These are phyloP conservation scores for Skeletonema costatum DNA, from an alignment of 108 stramenopile genomes.

Conservation along the genomic window DNA sequence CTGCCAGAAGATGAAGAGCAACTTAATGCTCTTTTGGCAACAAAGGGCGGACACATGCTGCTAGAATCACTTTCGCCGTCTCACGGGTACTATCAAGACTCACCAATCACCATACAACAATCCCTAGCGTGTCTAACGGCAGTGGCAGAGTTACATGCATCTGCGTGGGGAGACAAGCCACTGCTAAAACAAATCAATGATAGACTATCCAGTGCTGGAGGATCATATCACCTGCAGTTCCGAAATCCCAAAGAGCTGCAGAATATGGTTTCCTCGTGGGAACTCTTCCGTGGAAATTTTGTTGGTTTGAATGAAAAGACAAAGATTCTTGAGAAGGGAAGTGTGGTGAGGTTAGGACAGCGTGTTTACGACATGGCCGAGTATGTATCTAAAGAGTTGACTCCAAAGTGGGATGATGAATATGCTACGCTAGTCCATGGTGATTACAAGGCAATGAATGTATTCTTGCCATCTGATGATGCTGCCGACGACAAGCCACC, in stretches of 20 bases:
- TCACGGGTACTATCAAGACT: slow-evolving; percentile 64
- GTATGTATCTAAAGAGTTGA: slow-evolving; percentile 60
- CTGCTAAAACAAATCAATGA: slow-evolving; percentile 46
- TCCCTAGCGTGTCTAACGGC: slow-evolving; percentile 54
- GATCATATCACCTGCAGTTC: slow-evolving; percentile 68
- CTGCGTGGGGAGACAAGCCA: slow-evolving; percentile 61
- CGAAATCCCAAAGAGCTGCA: slow-evolving; percentile 74
- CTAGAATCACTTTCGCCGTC: slow-evolving; percentile 31
- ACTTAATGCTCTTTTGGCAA: not conserved
- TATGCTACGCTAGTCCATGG: slow-evolving; percentile 79
- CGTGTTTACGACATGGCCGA: slow-evolving; percentile 62
- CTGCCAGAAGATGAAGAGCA: not conserved
- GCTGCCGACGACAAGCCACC: not conserved
- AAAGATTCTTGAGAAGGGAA: slow-evolving; percentile 17
- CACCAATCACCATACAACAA: slow-evolving; percentile 59
- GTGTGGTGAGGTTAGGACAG: slow-evolving; percentile 49
- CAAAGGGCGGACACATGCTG: slow-evolving; percentile 34
- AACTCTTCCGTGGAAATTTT: slow-evolving; percentile 53
- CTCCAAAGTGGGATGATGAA: slow-evolving; percentile 55
- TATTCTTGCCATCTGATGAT: slow-evolving; percentile 54
- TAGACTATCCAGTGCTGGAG: slow-evolving; percentile 53
- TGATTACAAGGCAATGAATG: slow-evolving; percentile 85
- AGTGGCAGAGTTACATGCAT: slow-evolving; percentile 71
- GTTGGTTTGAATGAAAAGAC: slow-evolving; percentile 9
- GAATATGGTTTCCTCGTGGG: slow-evolving; percentile 61